These are phyloP conservation scores for Alternaria hordeiaustralica DNA, from an alignment of 2,329 filamentous ascomycete species.

Conservation along the genomic window DNA sequence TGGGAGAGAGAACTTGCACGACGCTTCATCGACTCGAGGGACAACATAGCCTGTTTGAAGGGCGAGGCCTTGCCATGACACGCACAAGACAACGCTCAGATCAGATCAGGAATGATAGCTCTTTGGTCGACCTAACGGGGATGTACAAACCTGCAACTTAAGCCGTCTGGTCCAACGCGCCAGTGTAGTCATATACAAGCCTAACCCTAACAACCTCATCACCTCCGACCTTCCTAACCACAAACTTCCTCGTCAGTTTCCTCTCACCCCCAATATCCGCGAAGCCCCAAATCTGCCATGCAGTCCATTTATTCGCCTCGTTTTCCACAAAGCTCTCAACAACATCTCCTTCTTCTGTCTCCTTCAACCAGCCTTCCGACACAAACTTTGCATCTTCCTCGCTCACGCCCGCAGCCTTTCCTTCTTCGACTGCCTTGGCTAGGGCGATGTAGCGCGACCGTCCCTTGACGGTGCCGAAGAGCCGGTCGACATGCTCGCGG, in stretches of 20 bases:
- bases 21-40: constrained; percentile 2
- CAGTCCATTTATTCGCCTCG: constrained; percentile 45
- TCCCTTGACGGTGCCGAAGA: constrained; percentile 77
- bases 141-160: neutral
- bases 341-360: constrained; percentile 38
- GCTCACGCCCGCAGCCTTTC: constrained; percentile 22
- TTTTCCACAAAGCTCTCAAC: constrained; percentile 46
- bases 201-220: constrained; percentile 36
- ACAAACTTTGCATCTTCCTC: constrained; percentile 36
- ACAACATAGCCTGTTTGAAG: constrained; percentile 1
- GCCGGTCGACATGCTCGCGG: constrained; percentile 75
- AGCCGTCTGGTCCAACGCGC: constrained; percentile 21
- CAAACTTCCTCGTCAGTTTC: constrained; percentile 40
- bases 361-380: constrained; percentile 38
- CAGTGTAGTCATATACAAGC: constrained; percentile 46
- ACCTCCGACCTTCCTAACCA: constrained; percentile 41
- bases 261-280: constrained; percentile 40
- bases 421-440: constrained; percentile 28
- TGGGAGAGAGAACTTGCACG: neutral
- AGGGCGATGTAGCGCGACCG: constrained; percentile 59
- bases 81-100: neutral
- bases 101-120: neutral
- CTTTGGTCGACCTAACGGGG: neutral
- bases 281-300: constrained; percentile 45
- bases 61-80: neutral